A percentile compares a stretch with the other conserved stretches of the same genome.
Evolutionary conservation across 495 filamentous ascomycete genomes (phyloP).

Genomic region (Aspergillus hancockii): DNA sequence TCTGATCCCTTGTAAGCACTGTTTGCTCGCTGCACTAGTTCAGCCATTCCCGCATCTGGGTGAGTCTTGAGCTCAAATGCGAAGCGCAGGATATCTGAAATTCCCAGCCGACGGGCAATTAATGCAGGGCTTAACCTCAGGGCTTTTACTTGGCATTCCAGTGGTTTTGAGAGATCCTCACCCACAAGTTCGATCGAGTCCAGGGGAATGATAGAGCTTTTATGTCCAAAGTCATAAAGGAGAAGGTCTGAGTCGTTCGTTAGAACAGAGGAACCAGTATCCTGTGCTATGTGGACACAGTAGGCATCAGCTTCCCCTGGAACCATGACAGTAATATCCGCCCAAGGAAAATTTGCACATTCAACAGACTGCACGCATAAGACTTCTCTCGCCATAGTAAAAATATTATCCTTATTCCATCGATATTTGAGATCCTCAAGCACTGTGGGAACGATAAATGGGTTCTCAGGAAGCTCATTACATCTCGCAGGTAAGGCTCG

Average conservation of each 20-base stretch:
- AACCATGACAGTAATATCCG: conserved; percentile 53
- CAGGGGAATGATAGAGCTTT: conserved; percentile 61
- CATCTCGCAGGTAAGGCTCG: conserved; percentile 28
- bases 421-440: conserved; percentile 57
- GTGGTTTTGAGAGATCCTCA: conserved; percentile 18
- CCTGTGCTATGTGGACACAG: conserved; percentile 59
- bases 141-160: conserved; percentile 32
- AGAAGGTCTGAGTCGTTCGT: conserved; percentile 78
- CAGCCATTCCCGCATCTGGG: conserved; percentile 26
- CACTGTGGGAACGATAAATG: conserved; percentile 70
- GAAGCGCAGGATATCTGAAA: conserved; percentile 32
- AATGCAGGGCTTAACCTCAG: conserved; percentile 34
- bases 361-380: conserved; percentile 8
- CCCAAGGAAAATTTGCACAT: conserved; percentile 42
- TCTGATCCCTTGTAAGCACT: conserved; percentile 9
- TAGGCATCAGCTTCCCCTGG: conserved; percentile 71
- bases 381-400: conserved; percentile 10
- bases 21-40: conserved; percentile 36
- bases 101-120: conserved; percentile 41
- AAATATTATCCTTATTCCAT: conserved; percentile 34
- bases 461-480: conserved; percentile 49
- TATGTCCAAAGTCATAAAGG: conserved; percentile 60
- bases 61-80: conserved; percentile 36
- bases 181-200: conserved; percentile 41
- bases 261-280: conserved; percentile 54